These are phyloP conservation scores for Primulina huaijiensis DNA, from an alignment of 257 asterid species.

Conservation along the genomic window DNA sequence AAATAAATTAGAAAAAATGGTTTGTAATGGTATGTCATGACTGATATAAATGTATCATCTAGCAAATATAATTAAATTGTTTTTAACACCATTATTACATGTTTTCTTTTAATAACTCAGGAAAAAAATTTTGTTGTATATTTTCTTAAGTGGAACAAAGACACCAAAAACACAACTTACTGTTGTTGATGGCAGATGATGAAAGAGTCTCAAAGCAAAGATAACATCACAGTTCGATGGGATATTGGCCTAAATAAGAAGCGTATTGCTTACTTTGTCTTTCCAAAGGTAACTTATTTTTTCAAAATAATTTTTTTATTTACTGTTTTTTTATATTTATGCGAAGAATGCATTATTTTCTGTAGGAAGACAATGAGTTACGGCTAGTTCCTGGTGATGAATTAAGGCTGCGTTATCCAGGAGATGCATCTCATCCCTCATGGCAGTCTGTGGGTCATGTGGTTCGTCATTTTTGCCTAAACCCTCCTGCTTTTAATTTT, in stretches of 20 bases:
- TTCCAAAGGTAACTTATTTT: conserved; percentile 68
- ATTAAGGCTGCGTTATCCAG: conserved; percentile 86
- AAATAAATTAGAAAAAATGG: neutral
- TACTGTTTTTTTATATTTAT: neutral
- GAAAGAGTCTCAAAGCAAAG: conserved; percentile 99
- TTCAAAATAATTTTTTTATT: conserved; percentile 10
- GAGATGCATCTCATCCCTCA: conserved; percentile 92
- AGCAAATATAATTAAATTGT: no score
- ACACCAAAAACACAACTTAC: conserved; percentile 15
- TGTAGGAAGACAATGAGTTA: conserved; percentile 97
- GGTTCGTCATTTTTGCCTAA: conserved; percentile 50
- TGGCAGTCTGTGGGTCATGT: conserved; percentile 99
- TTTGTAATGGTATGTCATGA: neutral
- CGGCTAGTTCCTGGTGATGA: conserved; percentile 99
- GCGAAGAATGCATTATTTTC: conserved; percentile 24
- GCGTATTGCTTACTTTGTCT: conserved; percentile 89
- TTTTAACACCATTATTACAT: neutral
- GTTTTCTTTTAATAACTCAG: neutral
- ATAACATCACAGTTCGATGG: conserved; percentile 85
- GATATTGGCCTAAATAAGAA: conserved; percentile 97
- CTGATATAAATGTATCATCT: neutral
- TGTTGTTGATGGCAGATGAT: conserved; percentile 64
- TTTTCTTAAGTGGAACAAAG: conserved; percentile 2
- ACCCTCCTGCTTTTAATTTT: conserved; percentile 10
- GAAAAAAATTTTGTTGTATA: neutral